phyloP scores from a whole-genome alignment of 2,329 filamentous ascomycete genomes.

The Ophiostoma angusticollis region DNA sequence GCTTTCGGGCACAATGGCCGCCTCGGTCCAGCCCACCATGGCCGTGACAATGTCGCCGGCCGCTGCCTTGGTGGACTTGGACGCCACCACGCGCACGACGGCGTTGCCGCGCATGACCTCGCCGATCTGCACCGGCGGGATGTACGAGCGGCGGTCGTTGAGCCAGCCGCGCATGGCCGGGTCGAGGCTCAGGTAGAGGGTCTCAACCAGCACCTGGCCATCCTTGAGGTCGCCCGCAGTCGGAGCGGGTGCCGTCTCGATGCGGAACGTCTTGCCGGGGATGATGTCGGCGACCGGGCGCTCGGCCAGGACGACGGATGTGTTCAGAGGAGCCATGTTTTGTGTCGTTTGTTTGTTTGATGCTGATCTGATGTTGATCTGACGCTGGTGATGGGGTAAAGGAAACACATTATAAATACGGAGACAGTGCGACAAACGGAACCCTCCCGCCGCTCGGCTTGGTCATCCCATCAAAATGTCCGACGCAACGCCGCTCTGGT shows the following conservation, averaged over 20 bases:
- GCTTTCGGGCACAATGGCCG: slow-evolving; percentile 36
- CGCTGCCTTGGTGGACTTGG: slow-evolving; percentile 31
- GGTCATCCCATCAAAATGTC: no score
- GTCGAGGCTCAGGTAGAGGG: slow-evolving; percentile 45
- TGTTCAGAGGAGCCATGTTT: slow-evolving; percentile 10
- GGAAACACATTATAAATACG: no score
- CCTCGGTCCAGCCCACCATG: slow-evolving; percentile 44
- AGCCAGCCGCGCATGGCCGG: slow-evolving; percentile 53
- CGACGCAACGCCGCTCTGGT: no score
- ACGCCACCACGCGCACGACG: slow-evolving; percentile 39
- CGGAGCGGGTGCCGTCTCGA: slow-evolving; percentile 38
- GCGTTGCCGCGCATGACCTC: slow-evolving; percentile 45
- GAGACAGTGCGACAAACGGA: no score
- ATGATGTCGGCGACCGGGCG: slow-evolving; percentile 48
- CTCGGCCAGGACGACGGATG: slow-evolving; percentile 47
- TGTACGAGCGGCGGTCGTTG: slow-evolving; percentile 36
- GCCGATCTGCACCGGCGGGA: slow-evolving; percentile 47
- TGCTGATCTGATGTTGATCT: neutral
- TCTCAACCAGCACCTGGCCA: slow-evolving; percentile 38
- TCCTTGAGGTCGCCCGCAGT: slow-evolving; percentile 33
- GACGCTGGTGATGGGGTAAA: no score
- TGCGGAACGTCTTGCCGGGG: slow-evolving; percentile 50
- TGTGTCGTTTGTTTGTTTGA: neutral
- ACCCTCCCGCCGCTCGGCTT: no score
- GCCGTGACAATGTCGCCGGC: slow-evolving; percentile 39